Conservation (phyloP, 2,329 filamentous ascomycete genomes). For the Calonectria fujianensis region DNA sequence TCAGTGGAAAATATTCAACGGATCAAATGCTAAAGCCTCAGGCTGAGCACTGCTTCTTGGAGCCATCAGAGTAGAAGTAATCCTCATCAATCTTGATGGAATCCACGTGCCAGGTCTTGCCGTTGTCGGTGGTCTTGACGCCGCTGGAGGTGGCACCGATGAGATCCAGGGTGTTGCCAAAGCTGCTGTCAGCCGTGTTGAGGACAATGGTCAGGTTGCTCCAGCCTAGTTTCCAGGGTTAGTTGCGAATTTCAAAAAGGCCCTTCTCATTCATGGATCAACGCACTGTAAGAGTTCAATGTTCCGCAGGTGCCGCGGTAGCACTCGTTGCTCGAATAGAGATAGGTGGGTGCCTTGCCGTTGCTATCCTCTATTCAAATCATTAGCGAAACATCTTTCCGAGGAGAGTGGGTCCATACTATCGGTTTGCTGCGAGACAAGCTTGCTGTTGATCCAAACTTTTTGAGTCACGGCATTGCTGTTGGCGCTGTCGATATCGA, state of each 20-base stretch:
- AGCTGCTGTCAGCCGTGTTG: slow-evolving; percentile 5
- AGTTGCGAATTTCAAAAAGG: neutral
- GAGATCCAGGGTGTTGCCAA: slow-evolving; percentile 13
- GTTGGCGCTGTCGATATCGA: slow-evolving; percentile 10
- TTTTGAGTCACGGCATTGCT: slow-evolving; percentile 18
- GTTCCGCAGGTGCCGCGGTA: slow-evolving; percentile 34
- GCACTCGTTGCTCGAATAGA: slow-evolving; percentile 39
- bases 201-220: slow-evolving; percentile 23
- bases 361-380: neutral
- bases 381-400: neutral
- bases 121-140: slow-evolving; percentile 7
- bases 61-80: slow-evolving; percentile 27
- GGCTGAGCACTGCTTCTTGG: slow-evolving; percentile 23
- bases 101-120: slow-evolving; percentile 26
- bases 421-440: slow-evolving; percentile 22
- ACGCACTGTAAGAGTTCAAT: slow-evolving; percentile 28
- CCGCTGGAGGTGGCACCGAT: neutral
- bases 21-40: too few species aligned
- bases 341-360: slow-evolving; percentile 18
- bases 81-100: slow-evolving; percentile 22
- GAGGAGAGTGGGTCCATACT: neutral
- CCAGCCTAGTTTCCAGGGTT: neutral
- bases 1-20: neutral
- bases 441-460: slow-evolving; percentile 24
- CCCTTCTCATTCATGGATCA: neutral